Base-by-base conservation (phyloP, 2,329 filamentous ascomycete species). In the Aspergillus viridinutans region DNA sequence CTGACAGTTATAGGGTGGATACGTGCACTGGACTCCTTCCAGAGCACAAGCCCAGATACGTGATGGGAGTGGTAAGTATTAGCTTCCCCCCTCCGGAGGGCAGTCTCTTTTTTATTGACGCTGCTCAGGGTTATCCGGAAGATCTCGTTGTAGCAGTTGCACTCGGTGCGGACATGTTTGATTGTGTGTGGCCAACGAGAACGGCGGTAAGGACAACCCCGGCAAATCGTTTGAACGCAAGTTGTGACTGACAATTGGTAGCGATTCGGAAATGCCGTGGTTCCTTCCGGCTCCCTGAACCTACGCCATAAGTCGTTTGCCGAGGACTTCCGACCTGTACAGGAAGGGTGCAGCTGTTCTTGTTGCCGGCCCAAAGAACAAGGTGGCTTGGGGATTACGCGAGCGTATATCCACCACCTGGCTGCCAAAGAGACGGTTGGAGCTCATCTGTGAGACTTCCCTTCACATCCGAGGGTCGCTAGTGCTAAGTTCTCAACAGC, bases 121-220 rank as follows among this genome's bases (percentile, higher is more conserved):
- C 14, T 53, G 12, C 50, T 26, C 53, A 84, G 82, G 92, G 94
- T 12, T 99, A 97, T 73, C 94, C 94, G 1, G 94, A 97, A 77
- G 94, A 99, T 69, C 80, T 99, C 55, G 85, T 99, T 1, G 92
- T 99, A 42, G 95, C 91, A 53, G 87, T 97, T 3, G 94, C 94
- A 1, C 82, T 99, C 0, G 94, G 94, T 3, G 94, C 94, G 50
- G 94, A 99, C 76, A 99, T 99, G 94, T 99, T 99, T 72, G 94
- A 99, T 76, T 99, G 95, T 70, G 94, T 99, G 6, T 99, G 94
- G 94, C 95, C 94, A 1, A 97, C 94, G 4, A 83, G 94, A 54
- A 99, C 94, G 38, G 94, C 94, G 7, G 83, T 85, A 76, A 70
- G 81, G 70, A 14, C 32, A 38, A 52, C 20, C 35, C 38, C 43